phyloP scores from a whole-genome alignment of 2,329 filamentous ascomycete genomes.

The Penicillium paneum region DNA sequence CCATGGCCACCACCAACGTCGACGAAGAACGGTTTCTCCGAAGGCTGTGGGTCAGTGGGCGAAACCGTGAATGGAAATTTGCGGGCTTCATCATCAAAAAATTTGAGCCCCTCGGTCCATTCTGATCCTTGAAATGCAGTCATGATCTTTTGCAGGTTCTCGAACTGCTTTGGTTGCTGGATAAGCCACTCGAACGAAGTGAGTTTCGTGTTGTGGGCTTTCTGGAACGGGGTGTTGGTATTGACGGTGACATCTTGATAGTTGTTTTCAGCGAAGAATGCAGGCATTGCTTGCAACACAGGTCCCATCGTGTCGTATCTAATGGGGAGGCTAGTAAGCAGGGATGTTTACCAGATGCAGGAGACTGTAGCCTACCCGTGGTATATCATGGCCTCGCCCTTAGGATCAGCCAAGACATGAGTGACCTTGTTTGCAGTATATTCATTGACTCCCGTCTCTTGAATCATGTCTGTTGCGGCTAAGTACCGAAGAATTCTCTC shows the following conservation, averaged over 20 bases:
- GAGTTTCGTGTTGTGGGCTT: conserved; percentile 28
- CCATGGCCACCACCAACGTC: conserved; percentile 44
- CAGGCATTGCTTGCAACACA: conserved; percentile 21
- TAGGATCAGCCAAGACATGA: conserved; percentile 10
- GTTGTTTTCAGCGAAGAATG: conserved; percentile 28
- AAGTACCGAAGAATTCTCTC: conserved; percentile 29
- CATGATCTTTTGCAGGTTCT: conserved; percentile 24
- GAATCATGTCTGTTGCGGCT: conserved; percentile 18
- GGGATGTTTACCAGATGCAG: background rate
- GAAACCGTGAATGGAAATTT: conserved; percentile 8
- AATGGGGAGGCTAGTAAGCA: background rate
- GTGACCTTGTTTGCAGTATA: conserved; percentile 17
- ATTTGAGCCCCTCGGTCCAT: conserved; percentile 21
- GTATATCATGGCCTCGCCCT: conserved; percentile 12
- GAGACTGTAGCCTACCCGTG: conserved; percentile 12
- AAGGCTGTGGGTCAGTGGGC: conserved; percentile 1
- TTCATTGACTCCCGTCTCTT: conserved; percentile 12
- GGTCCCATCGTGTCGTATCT: conserved; percentile 18
- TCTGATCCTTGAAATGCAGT: conserved; percentile 21
- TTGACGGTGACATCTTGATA: conserved; percentile 28
- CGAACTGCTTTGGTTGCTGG: conserved; percentile 26
- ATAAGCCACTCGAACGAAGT: conserved; percentile 29
- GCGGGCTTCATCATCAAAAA: conserved; percentile 17
- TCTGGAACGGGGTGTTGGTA: conserved; percentile 30
- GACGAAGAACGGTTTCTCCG: conserved; percentile 34